phyloP scores from a whole-genome alignment of 2,329 filamentous ascomycete species.

The Plenodomus tracheiphilus region DNA sequence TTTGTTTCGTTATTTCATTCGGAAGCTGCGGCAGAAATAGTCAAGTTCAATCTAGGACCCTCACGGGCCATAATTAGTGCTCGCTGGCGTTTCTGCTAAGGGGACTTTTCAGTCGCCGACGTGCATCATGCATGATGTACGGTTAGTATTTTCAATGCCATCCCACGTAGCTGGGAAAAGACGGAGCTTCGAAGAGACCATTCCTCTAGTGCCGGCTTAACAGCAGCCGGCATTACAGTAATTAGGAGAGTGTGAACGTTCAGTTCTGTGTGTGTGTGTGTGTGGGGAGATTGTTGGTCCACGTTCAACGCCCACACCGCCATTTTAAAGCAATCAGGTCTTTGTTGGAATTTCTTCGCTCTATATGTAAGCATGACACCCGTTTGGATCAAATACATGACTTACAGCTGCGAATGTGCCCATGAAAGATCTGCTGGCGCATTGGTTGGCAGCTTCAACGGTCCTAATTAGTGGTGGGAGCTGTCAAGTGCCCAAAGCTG shows the following conservation, averaged over 20 bases:
- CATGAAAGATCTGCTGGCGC: background rate
- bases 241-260: background rate
- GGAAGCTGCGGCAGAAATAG: background rate
- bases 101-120: background rate
- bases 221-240: background rate
- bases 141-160: no score
- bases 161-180: no score
- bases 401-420: background rate
- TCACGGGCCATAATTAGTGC: background rate
- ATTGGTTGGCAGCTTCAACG: background rate
- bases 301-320: background rate
- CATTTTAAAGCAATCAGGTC: background rate
- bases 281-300: background rate
- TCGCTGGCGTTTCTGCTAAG: background rate
- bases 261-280: background rate
- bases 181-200: no score
- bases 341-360: background rate
- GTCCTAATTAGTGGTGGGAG: no score
- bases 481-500: no score
- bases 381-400: background rate
- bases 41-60: background rate
- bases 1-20: background rate
- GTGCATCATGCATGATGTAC: background rate
- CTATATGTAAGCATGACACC: background rate
- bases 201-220: background rate